Base-by-base conservation (phyloP, 225 moss, liverwort and hornwort genomes). In the Antitrichia curtipendula region DNA sequence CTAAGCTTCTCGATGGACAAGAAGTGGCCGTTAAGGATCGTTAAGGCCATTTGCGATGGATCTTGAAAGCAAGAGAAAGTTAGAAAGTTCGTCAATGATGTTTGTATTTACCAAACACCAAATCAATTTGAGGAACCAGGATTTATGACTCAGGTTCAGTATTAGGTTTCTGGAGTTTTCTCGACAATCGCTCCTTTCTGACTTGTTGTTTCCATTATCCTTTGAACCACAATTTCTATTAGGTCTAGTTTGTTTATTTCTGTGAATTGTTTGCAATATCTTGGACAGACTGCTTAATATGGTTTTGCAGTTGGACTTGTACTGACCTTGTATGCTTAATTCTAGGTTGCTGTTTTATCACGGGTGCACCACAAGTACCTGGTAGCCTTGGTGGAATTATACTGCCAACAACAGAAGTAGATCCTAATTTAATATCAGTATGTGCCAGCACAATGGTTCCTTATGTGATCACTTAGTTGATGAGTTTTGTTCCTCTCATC, bases 391-490 rank as follows among this genome's bases (percentile, higher is more conserved):
- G 84, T 93, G 73, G 95, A 94, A 43, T 45, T 45, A 9, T 94
- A 94, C 53, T 95, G 92, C 56, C 78, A 90, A 45, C 89, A 92
- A 69, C 62, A 87, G 23, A 92, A 93, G 82, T 88, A 89, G 74
- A 94, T 95, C 87, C 90, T 96, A 34, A 81, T 96, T 36, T n/a
- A n/a, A n/a, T 95, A 93, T 40, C 95, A 95, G 78, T 95, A 84
- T 83, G 91, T 95, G 94, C 92, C 86, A 66, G 93, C 91, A 86
- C 66, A 90, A 87, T n/a, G 95, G 95, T 66, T 93, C 91, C 84
- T 88, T 95, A 78, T n/a, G 20, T 21, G 65, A 65, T 82, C 90
- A 91, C 81, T 85, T 95, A 25, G 86, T 92, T 86, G 94, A 93
- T 94, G 49, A 47, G 69, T 69, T n/a, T n/a, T 32, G 47, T 82